Conservation (phyloP, 225 moss, liverwort and hornwort species). For the Rhytidiadelphus loreus region DNA sequence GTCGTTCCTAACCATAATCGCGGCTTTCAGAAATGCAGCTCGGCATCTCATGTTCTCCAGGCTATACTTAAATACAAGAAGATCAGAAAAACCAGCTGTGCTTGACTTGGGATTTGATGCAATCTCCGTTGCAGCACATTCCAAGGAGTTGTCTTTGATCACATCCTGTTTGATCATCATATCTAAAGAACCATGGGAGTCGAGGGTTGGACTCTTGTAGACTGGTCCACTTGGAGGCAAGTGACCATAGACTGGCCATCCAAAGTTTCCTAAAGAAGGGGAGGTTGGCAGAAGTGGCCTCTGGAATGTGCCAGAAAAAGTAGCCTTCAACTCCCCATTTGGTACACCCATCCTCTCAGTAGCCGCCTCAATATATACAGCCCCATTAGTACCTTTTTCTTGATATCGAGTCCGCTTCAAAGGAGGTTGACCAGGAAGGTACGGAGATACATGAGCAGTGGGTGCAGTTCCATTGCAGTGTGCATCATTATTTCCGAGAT, state of each 20-base stretch:
- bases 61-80: conserved; percentile 80
- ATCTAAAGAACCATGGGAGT: conserved; percentile 27
- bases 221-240: conserved; percentile 29
- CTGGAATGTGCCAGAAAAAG: conserved; percentile 45
- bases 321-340: conserved; percentile 32
- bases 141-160: conserved; percentile 27
- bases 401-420: conserved; percentile 50
- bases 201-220: conserved; percentile 27
- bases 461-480: conserved; percentile 33
- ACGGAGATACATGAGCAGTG: conserved; percentile 32
- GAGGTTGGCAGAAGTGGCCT: conserved; percentile 36
- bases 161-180: conserved; percentile 40
- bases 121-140: conserved; percentile 28
- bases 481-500: conserved; percentile 37
- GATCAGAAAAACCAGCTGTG: conserved; percentile 42
- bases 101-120: conserved; percentile 25
- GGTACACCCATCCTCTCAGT: conserved; percentile 33
- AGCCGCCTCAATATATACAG: conserved; percentile 26
- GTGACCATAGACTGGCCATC: conserved; percentile 37
- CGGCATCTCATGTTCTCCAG: conserved; percentile 75
- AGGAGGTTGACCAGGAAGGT: conserved; percentile 39
- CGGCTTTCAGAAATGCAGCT: conserved; percentile 63
- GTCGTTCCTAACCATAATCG: conserved; percentile 55
- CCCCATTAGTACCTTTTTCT: conserved; percentile 33
- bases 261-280: conserved; percentile 23